phyloP scores from a whole-genome alignment of 345 rosid genomes.

The Salix caprea region DNA sequence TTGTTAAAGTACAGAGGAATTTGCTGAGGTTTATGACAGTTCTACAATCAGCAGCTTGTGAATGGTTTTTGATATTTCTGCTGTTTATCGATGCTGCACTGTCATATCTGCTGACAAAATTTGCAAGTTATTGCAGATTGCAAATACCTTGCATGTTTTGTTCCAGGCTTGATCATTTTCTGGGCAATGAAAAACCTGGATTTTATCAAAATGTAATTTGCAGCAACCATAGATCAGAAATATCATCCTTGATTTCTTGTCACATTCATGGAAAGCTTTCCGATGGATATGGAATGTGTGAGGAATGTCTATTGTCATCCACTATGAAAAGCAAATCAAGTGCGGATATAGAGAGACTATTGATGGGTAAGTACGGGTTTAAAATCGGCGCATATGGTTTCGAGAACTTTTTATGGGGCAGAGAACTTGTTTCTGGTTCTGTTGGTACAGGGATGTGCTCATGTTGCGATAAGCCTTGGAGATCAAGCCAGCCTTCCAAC shows the following conservation, averaged over 20 bases:
- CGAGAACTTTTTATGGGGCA: constrained; percentile 6
- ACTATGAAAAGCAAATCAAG: not conserved
- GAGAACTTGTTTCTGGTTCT: constrained; percentile 10
- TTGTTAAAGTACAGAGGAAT: not conserved
- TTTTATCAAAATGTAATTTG: constrained; percentile 17
- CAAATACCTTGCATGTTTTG: constrained; percentile 28
- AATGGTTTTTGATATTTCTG: constrained; percentile 20
- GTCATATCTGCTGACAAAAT: constrained; percentile 19
- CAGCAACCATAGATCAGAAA: constrained; percentile 19
- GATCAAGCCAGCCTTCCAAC: constrained; percentile 25
- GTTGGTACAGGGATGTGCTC: constrained; percentile 11
- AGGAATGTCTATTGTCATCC: constrained; percentile 22
- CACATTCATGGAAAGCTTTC: constrained; percentile 23
- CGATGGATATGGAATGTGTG: constrained; percentile 23
- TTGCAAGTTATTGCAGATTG: constrained; percentile 12
- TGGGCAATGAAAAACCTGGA: constrained; percentile 17
- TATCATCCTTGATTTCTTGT: constrained; percentile 23
- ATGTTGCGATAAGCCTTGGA: constrained; percentile 24
- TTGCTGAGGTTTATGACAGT: not conserved
- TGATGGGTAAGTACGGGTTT: constrained; percentile 39
- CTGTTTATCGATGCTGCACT: constrained; percentile 20
- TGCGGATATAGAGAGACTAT: constrained; percentile 5
- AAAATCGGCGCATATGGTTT: constrained; percentile 26
- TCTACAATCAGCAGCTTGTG: constrained; percentile 22
- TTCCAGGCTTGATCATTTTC: constrained; percentile 23